Evolutionary conservation across 495 filamentous ascomycete genomes (phyloP).

Genomic region (Penicillium silybi): DNA sequence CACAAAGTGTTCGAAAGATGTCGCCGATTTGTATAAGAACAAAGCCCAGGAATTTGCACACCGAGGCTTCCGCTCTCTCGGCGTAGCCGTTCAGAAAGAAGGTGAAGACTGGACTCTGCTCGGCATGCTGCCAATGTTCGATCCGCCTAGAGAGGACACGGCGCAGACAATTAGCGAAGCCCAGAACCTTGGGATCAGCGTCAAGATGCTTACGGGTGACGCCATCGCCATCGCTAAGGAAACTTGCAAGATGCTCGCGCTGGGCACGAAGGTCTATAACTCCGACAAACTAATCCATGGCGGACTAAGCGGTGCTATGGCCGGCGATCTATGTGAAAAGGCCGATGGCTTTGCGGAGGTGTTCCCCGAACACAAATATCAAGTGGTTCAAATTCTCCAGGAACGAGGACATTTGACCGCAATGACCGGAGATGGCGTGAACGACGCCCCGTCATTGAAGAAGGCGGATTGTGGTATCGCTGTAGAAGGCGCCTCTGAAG

Average conservation of each 20-base stretch:
- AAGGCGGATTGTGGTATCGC: constrained; percentile 81
- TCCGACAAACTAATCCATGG: constrained; percentile 68
- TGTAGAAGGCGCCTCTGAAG: constrained; percentile 70
- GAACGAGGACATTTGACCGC: constrained; percentile 94
- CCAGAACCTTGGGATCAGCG: constrained; percentile 65
- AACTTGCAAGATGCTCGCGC: constrained; percentile 71
- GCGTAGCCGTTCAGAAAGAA: constrained; percentile 63
- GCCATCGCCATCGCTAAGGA: constrained; percentile 73
- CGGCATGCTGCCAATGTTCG: constrained; percentile 72
- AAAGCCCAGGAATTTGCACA: constrained; percentile 71
- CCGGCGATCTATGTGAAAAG: constrained; percentile 67
- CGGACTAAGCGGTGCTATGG: constrained; percentile 63
- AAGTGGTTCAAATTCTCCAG: constrained; percentile 94
- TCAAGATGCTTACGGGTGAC: constrained; percentile 76
- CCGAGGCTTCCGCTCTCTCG: constrained; percentile 71
- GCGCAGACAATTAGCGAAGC: constrained; percentile 70
- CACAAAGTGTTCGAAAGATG: constrained; percentile 57
- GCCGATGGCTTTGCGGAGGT: constrained; percentile 80
- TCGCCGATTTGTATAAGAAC: constrained; percentile 54
- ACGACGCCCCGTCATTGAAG: constrained; percentile 93
- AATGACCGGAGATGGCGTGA: constrained; percentile 98
- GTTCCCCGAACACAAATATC: constrained; percentile 97
- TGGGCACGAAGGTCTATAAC: constrained; percentile 75
- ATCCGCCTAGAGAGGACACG: constrained; percentile 72
- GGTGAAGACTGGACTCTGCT: constrained; percentile 61